Base-by-base conservation (phyloP, 306 rosid genomes). In the Hippophae tibetana region DNA sequence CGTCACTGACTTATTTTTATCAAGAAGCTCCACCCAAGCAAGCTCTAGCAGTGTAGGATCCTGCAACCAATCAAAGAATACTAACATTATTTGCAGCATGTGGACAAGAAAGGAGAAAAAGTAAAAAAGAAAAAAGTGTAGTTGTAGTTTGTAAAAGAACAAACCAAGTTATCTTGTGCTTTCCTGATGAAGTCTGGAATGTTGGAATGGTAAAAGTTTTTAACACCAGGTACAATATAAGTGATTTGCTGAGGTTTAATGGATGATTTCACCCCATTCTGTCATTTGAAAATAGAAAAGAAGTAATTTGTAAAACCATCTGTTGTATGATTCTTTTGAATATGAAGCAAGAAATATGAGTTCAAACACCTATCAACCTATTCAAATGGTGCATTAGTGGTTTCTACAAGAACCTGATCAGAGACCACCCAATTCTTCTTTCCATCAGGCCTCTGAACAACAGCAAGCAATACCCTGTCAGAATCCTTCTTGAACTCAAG, bases 371-470 rank as follows among this genome's bases (percentile, higher is more conserved):
- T 80, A 93, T 95, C 87, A 88, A 82, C 89, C 90, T 82, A 93
- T 82, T 82, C 78, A 84, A 86, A 84, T 77, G 88, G 82, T 58
- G 84, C 86, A 83, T 69, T 70, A 83, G 87, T 75, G 85, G 89
- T 79, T 78, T 85, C 82, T 64, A 88, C 76, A 70, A 84, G 85
- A 88, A 88, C 97, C 99, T 93, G 95, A 93, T 93, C 99, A 62
- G 76, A 86, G 78, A 93, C 99, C 89, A 86, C 86, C 99, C 99
- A 93, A 68, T 93, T 93, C 81, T 88, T 93, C 84, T 93, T 93
- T 76, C 99, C 97, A 69, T 93, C 99, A 11, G 97, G 97, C 69
- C 81, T 80, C 75, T 84, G 95, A 62, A 90, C 85, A 73, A 93
- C 85, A 26, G 95, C 99, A 59, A 93, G 77, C 74, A 93, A 62